Conservation (phyloP, 2,329 filamentous ascomycete genomes). For the Hypoxylon sp. region DNA sequence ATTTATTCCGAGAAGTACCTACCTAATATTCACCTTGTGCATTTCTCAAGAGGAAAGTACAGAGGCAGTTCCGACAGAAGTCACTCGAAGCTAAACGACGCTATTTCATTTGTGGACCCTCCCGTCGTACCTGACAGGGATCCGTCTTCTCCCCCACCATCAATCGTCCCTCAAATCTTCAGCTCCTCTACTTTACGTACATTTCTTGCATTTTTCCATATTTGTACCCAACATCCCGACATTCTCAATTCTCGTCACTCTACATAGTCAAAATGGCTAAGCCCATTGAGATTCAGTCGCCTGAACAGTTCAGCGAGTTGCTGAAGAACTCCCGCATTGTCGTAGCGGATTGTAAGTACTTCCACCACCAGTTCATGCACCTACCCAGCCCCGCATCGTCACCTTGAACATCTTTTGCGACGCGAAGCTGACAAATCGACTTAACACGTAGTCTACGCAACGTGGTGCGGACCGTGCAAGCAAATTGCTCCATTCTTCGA, state of each 20-base stretch:
- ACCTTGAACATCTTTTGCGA: slow-evolving; percentile 26
- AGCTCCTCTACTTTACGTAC: too few relatives aligned
- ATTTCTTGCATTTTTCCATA: too few relatives aligned
- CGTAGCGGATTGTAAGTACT: slow-evolving; percentile 83
- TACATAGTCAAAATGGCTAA: slow-evolving; percentile 52
- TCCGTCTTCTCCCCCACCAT: slow-evolving; percentile 23
- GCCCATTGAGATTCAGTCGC: slow-evolving; percentile 59
- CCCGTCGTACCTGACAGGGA: slow-evolving; percentile 31
- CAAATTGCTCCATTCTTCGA: slow-evolving; percentile 85
- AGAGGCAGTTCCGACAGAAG: not conserved
- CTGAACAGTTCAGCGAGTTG: slow-evolving; percentile 71
- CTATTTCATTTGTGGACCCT: slow-evolving; percentile 20
- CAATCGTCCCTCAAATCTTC: slow-evolving; percentile 11
- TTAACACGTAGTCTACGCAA: slow-evolving; percentile 75
- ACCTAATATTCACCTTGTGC: too few relatives aligned
- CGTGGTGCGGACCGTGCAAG: slow-evolving; percentile 87
- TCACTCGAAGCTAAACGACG: slow-evolving; percentile 11
- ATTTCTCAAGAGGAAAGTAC: not conserved
- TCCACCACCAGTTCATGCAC: slow-evolving; percentile 4
- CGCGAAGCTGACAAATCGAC: slow-evolving; percentile 43
- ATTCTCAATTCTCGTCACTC: too few relatives aligned
- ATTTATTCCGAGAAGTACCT: too few relatives aligned
- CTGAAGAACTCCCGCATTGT: slow-evolving; percentile 80
- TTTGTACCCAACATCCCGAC: too few relatives aligned
- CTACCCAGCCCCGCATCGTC: slow-evolving; percentile 43